Conservation (phyloP, 257 asterid genomes). For the Solanum dulcamara region DNA sequence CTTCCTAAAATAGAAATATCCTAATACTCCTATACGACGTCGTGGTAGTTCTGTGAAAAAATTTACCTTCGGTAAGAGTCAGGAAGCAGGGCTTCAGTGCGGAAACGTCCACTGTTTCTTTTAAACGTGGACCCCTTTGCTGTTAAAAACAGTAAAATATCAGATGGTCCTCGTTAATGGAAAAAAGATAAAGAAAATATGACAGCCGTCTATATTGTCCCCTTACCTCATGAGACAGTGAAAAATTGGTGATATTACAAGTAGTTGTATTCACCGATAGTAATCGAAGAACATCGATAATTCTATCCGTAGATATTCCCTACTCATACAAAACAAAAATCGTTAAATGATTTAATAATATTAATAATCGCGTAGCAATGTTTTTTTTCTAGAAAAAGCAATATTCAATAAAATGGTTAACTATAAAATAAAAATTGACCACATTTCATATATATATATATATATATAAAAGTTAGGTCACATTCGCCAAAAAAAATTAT, state of each 20-base stretch:
- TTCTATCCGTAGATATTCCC: slow-evolving; percentile 89
- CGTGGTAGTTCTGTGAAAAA: background rate
- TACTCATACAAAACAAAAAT: background rate
- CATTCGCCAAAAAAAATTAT: background rate
- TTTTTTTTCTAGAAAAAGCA: background rate
- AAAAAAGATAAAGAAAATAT: background rate
- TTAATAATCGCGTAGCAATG: background rate
- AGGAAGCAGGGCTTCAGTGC: slow-evolving; percentile 88
- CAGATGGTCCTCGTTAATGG: background rate
- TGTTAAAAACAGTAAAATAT: slow-evolving; percentile 6
- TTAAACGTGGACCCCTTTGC: slow-evolving; percentile 83
- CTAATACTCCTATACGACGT: slow-evolving; percentile 1
- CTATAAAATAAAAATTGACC: background rate
- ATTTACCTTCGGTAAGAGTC: slow-evolving; percentile 73
- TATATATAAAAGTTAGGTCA: background rate
- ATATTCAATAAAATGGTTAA: background rate
- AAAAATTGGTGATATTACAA: slow-evolving; percentile 55
- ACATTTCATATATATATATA: background rate
- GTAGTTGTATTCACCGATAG: slow-evolving; percentile 42
- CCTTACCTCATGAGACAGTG: slow-evolving; percentile 74
- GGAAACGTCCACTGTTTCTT: slow-evolving; percentile 85
- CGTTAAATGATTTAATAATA: too few species aligned
- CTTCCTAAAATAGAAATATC: background rate
- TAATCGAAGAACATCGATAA: slow-evolving; percentile 59
- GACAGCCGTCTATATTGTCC: background rate